A percentile compares a stretch with the other conserved stretches of the same genome.
Evolutionary conservation across 805 yeast genomes (phyloP).

Genomic region (Yarrowia sp.): DNA sequence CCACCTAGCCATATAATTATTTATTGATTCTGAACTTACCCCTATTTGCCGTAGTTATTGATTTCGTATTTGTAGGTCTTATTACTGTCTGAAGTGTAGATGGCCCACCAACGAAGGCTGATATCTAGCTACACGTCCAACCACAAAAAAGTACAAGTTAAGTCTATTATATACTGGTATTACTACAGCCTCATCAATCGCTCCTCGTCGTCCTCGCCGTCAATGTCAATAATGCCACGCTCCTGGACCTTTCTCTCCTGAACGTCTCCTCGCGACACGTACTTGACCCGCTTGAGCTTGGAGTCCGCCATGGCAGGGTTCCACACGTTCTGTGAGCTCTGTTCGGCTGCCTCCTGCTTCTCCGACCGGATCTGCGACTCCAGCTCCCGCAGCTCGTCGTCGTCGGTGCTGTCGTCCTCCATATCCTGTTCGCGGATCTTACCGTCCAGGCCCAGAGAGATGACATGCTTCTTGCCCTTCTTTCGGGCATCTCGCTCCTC

Average conservation of each 20-base stretch:
- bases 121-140: too few species aligned
- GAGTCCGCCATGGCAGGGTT: constrained; percentile 7
- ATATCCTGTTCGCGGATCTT: constrained; percentile 58
- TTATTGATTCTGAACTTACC: too few species aligned
- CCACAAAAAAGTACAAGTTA: too few species aligned
- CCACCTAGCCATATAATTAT: too few species aligned
- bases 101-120: too few species aligned
- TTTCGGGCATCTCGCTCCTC: constrained; percentile 58
- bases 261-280: not conserved
- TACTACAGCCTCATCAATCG: not conserved
- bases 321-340: constrained; percentile 6
- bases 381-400: constrained; percentile 27
- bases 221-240: not conserved
- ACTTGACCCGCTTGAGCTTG: constrained; percentile 6
- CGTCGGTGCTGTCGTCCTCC: constrained; percentile 30
- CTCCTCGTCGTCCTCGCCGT: constrained; percentile 18
- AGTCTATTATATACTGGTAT: too few species aligned
- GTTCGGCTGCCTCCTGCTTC: not conserved
- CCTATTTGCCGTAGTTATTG: too few species aligned
- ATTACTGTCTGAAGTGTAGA: too few species aligned
- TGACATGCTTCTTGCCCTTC: constrained; percentile 69
- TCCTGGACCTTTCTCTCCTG: not conserved
- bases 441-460: constrained; percentile 74
- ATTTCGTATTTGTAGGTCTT: too few species aligned
- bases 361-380: not conserved